Base-by-base conservation (phyloP, 139 green algal genomes). In the Parachlorella kessleri region DNA sequence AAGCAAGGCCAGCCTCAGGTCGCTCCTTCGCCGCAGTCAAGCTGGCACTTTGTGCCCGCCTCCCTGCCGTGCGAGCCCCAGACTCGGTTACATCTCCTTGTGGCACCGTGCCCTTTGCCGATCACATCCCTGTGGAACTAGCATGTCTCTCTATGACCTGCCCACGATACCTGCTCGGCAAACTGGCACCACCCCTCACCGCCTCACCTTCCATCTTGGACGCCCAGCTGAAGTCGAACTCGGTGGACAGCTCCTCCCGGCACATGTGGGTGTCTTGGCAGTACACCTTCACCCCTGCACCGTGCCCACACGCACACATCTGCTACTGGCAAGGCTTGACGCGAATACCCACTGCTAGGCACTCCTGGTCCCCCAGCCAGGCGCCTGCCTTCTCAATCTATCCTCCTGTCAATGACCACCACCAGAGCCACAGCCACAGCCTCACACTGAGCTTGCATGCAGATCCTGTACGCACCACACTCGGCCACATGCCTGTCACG, bases 211-310 rank as follows among this genome's bases (percentile, higher is more conserved):
- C 48, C 72, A 81, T 66, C 28, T 78, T 84, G 32, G 42, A 75
- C 26, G 65, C 37, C 82, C 82, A 87, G 0, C 24, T 54, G 54
- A 84, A 87, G 33, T 42, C 36, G 36, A 54, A 33, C 40, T 87
- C 82, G 4, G 75, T 53, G 14, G 77, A 7, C 9, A 80, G 5
- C 38, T 68, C 32, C 2, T 38, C 10, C 37, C 32, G 36, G 26
- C 4, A 55, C 36, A 3, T 37, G 26, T 28, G 6, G 23, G 35
- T 55, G 23, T 37, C 30, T 24, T 21, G 10, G 66, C 41, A 21
- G 32, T 72, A 72, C 7, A 35, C 66, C 66, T 41, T 32, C 1
- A 72, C 66, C 32, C 2, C 30, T 63, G 48, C 35, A n/a, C n/a
- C n/a, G n/a, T n/a, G n/a, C n/a, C n/a, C n/a, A n/a, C n/a, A n/a